These are phyloP conservation scores for Cinnamomum chago DNA, from an alignment of 164 flowering plant genomes.

Conservation along the genomic window DNA sequence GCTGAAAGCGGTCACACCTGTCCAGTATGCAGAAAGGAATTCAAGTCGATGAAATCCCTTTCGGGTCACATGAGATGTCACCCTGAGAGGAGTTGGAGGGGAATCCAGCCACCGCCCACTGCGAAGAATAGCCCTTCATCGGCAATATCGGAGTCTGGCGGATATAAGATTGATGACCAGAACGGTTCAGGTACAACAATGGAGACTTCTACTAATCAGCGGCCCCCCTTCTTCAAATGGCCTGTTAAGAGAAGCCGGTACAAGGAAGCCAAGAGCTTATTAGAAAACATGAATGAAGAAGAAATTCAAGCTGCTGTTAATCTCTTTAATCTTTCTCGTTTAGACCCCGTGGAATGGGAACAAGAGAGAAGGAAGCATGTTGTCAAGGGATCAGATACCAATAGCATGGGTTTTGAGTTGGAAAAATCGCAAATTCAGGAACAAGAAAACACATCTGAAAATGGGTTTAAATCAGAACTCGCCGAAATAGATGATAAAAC, in stretches of 20 bases:
- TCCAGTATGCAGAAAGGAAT: slow-evolving; percentile 35
- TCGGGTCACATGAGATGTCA: slow-evolving; percentile 83
- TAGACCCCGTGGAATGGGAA: background rate
- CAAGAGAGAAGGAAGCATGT: background rate
- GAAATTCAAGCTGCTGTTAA: background rate
- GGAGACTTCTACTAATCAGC: background rate
- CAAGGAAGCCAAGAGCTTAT: background rate
- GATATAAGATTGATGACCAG: slow-evolving; percentile 6
- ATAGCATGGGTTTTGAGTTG: background rate
- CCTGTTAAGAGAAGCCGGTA: slow-evolving; percentile 32
- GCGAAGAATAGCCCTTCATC: slow-evolving; percentile 18
- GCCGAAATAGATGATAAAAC: no score
- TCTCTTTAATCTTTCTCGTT: background rate
- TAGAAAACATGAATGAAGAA: background rate
- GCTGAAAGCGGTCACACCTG: slow-evolving; percentile 21
- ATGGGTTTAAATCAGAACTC: no score
- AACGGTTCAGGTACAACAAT: slow-evolving; percentile 5
- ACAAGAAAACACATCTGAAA: no score
- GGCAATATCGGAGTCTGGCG: slow-evolving; percentile 11
- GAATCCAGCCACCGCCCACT: slow-evolving; percentile 43
- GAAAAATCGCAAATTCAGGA: background rate
- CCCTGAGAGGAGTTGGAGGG: slow-evolving; percentile 58
- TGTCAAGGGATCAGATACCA: background rate
- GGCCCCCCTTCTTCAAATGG: slow-evolving; percentile 29
- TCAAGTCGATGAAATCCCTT: slow-evolving; percentile 49